Conservation (phyloP, 345 rosid genomes). For the Euphorbia tirucalli region DNA sequence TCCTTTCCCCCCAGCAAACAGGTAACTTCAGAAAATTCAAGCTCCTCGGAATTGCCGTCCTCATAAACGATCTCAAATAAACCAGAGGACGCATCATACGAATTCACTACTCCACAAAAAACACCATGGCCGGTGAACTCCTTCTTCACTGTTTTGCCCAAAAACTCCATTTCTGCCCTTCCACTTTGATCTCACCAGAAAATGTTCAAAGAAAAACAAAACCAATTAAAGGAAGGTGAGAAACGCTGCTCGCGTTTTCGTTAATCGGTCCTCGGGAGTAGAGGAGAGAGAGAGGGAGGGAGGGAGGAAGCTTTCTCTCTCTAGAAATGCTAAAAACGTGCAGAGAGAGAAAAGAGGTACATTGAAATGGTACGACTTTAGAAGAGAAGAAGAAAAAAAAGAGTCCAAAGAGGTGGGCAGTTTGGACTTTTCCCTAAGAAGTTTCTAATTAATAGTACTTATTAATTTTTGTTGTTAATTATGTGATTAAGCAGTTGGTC, state of each 20-base stretch:
- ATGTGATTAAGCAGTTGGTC: too few relatives aligned
- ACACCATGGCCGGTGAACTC: constrained; percentile 46
- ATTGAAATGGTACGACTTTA: not conserved
- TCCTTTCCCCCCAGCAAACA: constrained; percentile 28
- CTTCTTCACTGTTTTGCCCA: constrained; percentile 62
- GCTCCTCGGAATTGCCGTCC: constrained; percentile 65
- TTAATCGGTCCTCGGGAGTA: too few relatives aligned
- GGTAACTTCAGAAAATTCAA: constrained; percentile 43
- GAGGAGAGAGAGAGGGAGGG: too few relatives aligned
- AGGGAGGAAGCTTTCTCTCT: too few relatives aligned
- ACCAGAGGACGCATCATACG: constrained; percentile 55
- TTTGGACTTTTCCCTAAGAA: constrained; percentile 3
- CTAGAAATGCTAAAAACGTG: constrained; percentile 23
- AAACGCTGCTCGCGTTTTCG: not conserved
- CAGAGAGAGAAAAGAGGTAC: constrained; percentile 3
- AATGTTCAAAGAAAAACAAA: constrained; percentile 1
- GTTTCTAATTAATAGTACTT: too few relatives aligned
- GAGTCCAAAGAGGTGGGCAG: not conserved
- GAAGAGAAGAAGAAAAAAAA: not conserved
- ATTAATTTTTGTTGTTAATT: too few relatives aligned
- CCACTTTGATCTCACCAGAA: not conserved
- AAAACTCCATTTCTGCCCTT: constrained; percentile 47
- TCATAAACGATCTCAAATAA: constrained; percentile 57
- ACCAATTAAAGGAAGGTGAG: too few relatives aligned
- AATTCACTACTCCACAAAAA: constrained; percentile 49